These are phyloP conservation scores for Tetrahymena borealis DNA, from an alignment of 73 alveolate genomes.

Conservation along the genomic window DNA sequence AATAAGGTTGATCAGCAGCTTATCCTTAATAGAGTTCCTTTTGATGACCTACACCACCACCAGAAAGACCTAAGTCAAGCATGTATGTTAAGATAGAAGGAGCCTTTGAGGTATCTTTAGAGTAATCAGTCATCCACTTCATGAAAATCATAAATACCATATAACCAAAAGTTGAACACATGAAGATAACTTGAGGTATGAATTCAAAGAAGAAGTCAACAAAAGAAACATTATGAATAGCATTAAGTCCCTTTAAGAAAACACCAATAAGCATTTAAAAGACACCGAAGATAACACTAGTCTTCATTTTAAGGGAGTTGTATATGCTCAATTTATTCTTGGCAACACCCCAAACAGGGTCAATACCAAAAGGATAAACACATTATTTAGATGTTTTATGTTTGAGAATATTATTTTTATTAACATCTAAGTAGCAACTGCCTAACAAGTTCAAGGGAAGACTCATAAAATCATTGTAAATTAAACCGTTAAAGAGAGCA, in stretches of 20 bases:
- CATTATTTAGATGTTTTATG: constrained; percentile 47
- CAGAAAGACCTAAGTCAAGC: constrained; percentile 63
- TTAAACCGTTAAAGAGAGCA: constrained; percentile 78
- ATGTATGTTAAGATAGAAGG: constrained; percentile 77
- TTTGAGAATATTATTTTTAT: constrained; percentile 24
- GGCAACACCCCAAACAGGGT: constrained; percentile 81
- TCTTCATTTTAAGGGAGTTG: constrained; percentile 88
- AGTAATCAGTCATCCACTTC: constrained; percentile 79
- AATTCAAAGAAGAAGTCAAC: constrained; percentile 72
- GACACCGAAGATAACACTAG: constrained; percentile 81
- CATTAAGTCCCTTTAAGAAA: constrained; percentile 65
- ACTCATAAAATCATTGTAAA: constrained; percentile 88
- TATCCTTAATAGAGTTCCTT: constrained; percentile 36
- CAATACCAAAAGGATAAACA: constrained; percentile 88
- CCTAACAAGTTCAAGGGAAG: constrained; percentile 71
- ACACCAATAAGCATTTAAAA: constrained; percentile 86
- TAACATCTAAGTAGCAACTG: constrained; percentile 45
- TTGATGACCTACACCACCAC: constrained; percentile 56
- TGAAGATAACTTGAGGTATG: constrained; percentile 79
- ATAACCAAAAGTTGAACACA: constrained; percentile 80
- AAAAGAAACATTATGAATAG: constrained; percentile 33
- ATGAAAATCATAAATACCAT: constrained; percentile 80
- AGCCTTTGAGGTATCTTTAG: constrained; percentile 43
- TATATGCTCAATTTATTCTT: constrained; percentile 56
- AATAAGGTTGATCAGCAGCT: constrained; percentile 13